Percentiles rank a stretch among this genome's conserved stretches.
Evolutionary conservation across 176 grass and related monocot genomes (phyloP).

Genomic region (Chrysopogon serrulatus): DNA sequence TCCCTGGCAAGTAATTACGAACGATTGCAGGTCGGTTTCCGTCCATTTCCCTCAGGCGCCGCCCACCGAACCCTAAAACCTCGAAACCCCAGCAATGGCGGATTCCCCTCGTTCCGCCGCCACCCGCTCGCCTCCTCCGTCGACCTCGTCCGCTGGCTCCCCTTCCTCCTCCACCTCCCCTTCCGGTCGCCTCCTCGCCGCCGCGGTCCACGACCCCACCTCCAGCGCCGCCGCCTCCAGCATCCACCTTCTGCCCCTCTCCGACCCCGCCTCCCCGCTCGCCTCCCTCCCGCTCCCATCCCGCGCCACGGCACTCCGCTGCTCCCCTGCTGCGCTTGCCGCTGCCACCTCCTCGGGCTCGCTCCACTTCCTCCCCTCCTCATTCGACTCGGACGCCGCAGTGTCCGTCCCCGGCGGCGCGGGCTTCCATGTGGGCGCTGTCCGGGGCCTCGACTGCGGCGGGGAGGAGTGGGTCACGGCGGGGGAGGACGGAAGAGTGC

Average conservation of each 20-base stretch:
- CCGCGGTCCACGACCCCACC: constrained; percentile 47
- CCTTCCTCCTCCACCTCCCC: constrained; percentile 36
- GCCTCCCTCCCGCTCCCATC: constrained; percentile 44
- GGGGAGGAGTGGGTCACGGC: constrained; percentile 59
- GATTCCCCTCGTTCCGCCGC: constrained; percentile 41
- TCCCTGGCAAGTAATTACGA: no score
- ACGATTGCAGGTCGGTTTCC: no score
- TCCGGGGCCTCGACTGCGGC: constrained; percentile 49
- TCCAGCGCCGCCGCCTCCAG: neutral
- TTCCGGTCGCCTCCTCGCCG: constrained; percentile 48
- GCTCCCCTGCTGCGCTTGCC: constrained; percentile 40
- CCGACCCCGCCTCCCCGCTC: constrained; percentile 20
- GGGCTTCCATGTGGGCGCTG: constrained; percentile 52
- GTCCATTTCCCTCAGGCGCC: no score
- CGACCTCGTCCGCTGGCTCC: constrained; percentile 69
- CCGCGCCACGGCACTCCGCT: constrained; percentile 55
- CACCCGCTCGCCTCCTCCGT: constrained; percentile 46
- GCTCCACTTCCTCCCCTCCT: constrained; percentile 45
- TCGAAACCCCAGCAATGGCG: constrained; percentile 30
- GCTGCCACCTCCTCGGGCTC: constrained; percentile 42
- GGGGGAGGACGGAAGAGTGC: constrained; percentile 60
- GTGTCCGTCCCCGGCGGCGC: constrained; percentile 34
- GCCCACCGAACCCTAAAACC: constrained; percentile 13
- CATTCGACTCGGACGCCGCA: constrained; percentile 35
- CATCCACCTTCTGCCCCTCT: constrained; percentile 39